Evolutionary conservation across 345 rosid species (phyloP), one percentile per base, ranked within the genome.

Genomic region (Populus pruinosa): DNA sequence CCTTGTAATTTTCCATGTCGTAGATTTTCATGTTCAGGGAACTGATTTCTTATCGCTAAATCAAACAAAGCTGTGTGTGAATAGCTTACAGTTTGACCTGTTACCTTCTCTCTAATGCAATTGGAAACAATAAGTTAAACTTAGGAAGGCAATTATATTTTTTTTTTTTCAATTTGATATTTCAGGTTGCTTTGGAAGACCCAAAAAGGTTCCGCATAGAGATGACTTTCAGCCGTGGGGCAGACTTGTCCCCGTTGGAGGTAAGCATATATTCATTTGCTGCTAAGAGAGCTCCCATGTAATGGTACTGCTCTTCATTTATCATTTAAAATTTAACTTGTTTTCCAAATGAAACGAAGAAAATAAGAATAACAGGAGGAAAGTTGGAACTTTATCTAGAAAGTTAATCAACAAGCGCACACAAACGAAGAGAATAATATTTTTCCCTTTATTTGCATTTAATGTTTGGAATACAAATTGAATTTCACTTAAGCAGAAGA

Each of bases 241-340:
- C 99, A 75, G 99, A 96, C 86, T 87, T 94, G 67, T 90, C 98
- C 71, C 98, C 97, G 7, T 79, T 96, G 79, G 93, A 94, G 98
- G 98, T 94, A 89, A 80, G 29, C 67, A 50, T 41, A 13, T 76
- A 36, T 74, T 31, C 36, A 21, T 23, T 75, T 29, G 10, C 21
- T 38, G 38, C 47, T 21, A 65, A 49, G 21, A 59, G 10, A 69
- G 23, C 62, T 49, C 43, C 47, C 43, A 21, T 27, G 5, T 25
- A 23, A 50, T n/a, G 8, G 21, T 43, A 0, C 23, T 61, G 17
- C 18, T 68, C 69, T 61, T 61, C 20, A 10, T 1, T 41, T 8
- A 39, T 68, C 50, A 38, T 79, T 64, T 50, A 1, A 71, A 44
- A 53, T 41, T 43, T 8, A 27, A 33, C 50, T 14, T 62, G 29